These are phyloP conservation scores for Chlamydomonas incerta DNA, from an alignment of 139 green algal species.

Conservation along the genomic window DNA sequence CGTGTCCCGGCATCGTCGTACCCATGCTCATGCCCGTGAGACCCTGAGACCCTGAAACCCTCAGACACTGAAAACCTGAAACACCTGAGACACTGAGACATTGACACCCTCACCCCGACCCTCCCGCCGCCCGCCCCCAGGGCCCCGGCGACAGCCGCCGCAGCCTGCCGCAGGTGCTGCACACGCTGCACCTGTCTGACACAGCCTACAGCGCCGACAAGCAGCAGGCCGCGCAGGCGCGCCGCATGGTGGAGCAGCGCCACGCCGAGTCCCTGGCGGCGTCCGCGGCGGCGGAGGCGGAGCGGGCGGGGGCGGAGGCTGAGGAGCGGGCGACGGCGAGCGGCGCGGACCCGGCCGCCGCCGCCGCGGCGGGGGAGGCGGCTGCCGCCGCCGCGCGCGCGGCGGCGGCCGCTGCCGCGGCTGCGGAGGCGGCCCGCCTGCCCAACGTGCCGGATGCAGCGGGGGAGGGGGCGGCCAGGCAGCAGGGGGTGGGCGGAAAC, in stretches of 20 bases:
- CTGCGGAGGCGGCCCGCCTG: neutral
- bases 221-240: neutral
- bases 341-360: no score
- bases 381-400: no score
- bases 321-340: no score
- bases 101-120: no score
- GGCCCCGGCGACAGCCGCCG: conserved; percentile 37
- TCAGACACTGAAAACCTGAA: no score
- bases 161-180: conserved; percentile 34
- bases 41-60: no score
- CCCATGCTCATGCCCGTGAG: no score
- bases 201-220: conserved; percentile 19
- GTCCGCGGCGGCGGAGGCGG: no score
- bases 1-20: no score
- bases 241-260: neutral
- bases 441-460: neutral
- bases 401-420: neutral
- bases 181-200: conserved; percentile 31
- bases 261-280: neutral
- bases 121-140: no score
- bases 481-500: neutral
- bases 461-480: neutral
- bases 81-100: no score
- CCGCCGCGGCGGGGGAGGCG: no score
- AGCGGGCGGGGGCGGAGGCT: neutral